Conservation (phyloP, 1,284 basidiomycete species). For the Trichosporon ovoides region DNA sequence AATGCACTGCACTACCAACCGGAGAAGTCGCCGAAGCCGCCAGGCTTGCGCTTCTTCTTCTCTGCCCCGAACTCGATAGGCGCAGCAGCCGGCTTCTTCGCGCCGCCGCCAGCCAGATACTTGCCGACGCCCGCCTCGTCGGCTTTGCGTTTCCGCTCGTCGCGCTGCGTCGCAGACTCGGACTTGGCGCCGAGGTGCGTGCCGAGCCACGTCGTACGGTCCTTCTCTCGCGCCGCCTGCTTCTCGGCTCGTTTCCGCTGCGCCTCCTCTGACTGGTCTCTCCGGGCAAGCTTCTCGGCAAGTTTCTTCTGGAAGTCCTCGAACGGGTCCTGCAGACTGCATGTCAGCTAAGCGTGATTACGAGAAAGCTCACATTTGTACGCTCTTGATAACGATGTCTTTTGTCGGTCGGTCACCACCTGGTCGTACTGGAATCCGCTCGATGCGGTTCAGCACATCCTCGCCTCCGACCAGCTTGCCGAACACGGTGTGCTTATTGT, state of each 20-base stretch:
- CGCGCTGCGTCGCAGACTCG: constrained; percentile 29
- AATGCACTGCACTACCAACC: constrained; percentile 32
- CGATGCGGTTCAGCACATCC: constrained; percentile 77
- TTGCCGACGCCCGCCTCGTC: constrained; percentile 47
- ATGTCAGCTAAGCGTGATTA: not conserved
- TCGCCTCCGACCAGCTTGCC: constrained; percentile 93
- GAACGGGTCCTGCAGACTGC: constrained; percentile 51
- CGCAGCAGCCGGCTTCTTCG: constrained; percentile 1
- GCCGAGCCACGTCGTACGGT: constrained; percentile 51
- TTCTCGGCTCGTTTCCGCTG: constrained; percentile 36
- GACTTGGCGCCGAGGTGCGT: constrained; percentile 47
- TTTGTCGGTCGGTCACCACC: constrained; percentile 82
- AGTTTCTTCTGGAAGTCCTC: constrained; percentile 48
- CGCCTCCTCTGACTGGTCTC: constrained; percentile 45
- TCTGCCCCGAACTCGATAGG: constrained; percentile 39
- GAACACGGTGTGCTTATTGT: constrained; percentile 74
- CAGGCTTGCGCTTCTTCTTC: constrained; percentile 48
- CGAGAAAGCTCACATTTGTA: constrained; percentile 41
- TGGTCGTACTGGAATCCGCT: constrained; percentile 70
- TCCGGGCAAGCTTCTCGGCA: constrained; percentile 41
- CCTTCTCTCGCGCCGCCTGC: constrained; percentile 48
- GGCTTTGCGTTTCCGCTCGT: constrained; percentile 35
- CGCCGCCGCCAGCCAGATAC: constrained; percentile 37
- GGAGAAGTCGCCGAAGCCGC: constrained; percentile 51
- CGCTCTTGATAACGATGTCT: constrained; percentile 57